Evolutionary conservation across 257 asterid species (phyloP).

Genomic region (Nicotiana knightiana): DNA sequence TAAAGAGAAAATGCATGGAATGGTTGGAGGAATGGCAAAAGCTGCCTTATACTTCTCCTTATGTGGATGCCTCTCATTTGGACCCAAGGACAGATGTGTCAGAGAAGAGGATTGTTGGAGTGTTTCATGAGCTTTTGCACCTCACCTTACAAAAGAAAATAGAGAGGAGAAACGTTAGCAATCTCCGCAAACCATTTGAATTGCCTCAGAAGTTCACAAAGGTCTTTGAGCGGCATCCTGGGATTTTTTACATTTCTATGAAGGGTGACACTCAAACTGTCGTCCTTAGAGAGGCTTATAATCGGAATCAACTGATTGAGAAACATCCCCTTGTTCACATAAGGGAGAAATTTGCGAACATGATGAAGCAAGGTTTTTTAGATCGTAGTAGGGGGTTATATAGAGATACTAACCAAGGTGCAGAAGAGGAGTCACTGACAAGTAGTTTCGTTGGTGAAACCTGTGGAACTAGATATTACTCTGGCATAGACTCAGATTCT

Average conservation of each 20-base stretch:
- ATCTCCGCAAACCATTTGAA: constrained; percentile 61
- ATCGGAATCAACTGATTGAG: constrained; percentile 51
- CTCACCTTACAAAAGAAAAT: constrained; percentile 54
- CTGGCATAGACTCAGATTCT: constrained; percentile 44
- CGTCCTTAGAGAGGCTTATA: constrained; percentile 82
- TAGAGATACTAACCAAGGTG: constrained; percentile 22
- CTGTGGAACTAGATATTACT: constrained; percentile 22
- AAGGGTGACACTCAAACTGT: constrained; percentile 72
- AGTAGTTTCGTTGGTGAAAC: constrained; percentile 7
- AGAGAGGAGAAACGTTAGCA: constrained; percentile 73
- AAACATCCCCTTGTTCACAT: constrained; percentile 61
- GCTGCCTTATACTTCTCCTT: constrained; percentile 81
- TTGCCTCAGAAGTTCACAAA: constrained; percentile 89
- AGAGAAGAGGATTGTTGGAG: constrained; percentile 84
- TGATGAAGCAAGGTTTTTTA: constrained; percentile 69
- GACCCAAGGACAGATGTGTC: constrained; percentile 85
- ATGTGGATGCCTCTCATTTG: constrained; percentile 52
- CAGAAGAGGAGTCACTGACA: constrained; percentile 20
- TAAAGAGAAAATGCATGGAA: constrained; percentile 76
- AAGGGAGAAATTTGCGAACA: constrained; percentile 45
- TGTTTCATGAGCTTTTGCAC: constrained; percentile 85
- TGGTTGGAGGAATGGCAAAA: constrained; percentile 95
- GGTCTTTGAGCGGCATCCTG: constrained; percentile 85
- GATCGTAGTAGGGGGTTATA: constrained; percentile 68
- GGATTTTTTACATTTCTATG: constrained; percentile 73